Percentiles rank a stretch among this genome's conserved stretches.
Conservation (phyloP, 2,329 filamentous ascomycete species). For the Diaporthe ampelina region DNA sequence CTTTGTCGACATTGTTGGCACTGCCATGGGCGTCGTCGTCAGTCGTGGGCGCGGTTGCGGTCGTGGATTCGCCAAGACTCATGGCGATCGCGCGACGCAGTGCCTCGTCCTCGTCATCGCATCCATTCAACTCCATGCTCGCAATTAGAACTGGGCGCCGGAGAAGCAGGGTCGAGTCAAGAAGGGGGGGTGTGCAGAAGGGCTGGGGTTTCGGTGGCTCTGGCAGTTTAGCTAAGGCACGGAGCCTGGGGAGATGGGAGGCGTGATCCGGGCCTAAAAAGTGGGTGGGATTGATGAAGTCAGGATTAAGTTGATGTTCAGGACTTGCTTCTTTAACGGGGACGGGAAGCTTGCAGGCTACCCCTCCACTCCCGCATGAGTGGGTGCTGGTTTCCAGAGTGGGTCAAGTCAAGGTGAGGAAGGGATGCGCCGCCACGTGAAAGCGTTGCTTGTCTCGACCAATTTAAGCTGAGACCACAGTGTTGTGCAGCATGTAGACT, state of each 20-base stretch:
- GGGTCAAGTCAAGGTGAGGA: constrained; percentile 5
- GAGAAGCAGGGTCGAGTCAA: constrained; percentile 5
- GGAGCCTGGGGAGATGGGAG: not conserved
- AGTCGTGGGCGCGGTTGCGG: constrained; percentile 36
- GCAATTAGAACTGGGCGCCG: constrained; percentile 43
- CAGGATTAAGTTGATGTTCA: constrained; percentile 31
- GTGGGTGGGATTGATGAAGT: constrained; percentile 27
- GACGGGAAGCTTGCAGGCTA: constrained; percentile 26
- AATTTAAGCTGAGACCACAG: not conserved
- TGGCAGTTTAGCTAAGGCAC: not conserved
- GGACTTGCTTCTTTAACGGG: constrained; percentile 7
- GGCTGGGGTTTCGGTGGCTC: not conserved
- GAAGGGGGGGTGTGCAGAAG: not conserved
- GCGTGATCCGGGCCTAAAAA: not conserved
- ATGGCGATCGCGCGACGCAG: constrained; percentile 72
- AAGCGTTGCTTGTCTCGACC: constrained; percentile 25
- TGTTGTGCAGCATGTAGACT: not conserved
- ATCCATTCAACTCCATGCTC: constrained; percentile 49
- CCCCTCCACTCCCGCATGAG: constrained; percentile 26
- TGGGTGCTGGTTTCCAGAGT: not conserved
- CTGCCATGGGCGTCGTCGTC: constrained; percentile 22
- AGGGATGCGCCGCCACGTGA: constrained; percentile 25
- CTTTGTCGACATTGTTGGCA: constrained; percentile 8
- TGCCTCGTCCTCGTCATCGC: constrained; percentile 69
- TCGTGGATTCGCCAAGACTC: constrained; percentile 59